Percentiles rank a stretch among this genome's conserved stretches.
Evolutionary conservation across 306 rosid species (phyloP).

Genomic region (Glycine latifolia): DNA sequence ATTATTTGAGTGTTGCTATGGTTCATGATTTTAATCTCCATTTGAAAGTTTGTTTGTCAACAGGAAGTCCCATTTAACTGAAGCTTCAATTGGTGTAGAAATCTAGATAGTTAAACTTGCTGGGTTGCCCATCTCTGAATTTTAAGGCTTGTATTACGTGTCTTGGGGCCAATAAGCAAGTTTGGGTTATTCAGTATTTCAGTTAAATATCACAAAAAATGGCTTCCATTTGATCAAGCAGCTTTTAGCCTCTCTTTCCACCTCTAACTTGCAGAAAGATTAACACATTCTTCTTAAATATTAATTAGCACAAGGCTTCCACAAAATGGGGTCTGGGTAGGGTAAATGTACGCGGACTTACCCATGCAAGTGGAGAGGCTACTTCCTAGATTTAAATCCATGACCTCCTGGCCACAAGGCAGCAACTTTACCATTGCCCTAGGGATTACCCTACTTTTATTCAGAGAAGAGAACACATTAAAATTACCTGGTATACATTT

Average conservation of each 20-base stretch:
- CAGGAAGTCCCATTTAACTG: background rate
- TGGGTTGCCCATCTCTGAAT: slow-evolving; percentile 31
- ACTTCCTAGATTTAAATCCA: background rate
- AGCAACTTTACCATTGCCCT: background rate
- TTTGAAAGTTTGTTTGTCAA: slow-evolving; percentile 20
- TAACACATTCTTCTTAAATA: background rate
- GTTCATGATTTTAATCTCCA: slow-evolving; percentile 26
- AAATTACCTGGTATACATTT: background rate
- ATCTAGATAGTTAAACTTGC: slow-evolving; percentile 34
- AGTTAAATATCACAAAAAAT: background rate
- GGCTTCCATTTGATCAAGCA: background rate
- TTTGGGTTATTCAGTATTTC: background rate
- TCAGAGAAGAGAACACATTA: slow-evolving; percentile 29
- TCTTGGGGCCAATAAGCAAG: background rate
- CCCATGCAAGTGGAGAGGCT: background rate
- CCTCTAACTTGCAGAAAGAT: slow-evolving; percentile 9
- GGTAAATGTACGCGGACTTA: background rate
- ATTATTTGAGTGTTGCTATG: slow-evolving; percentile 39
- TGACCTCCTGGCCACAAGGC: background rate
- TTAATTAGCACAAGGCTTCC: background rate
- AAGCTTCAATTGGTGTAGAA: slow-evolving; percentile 29
- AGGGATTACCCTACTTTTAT: background rate
- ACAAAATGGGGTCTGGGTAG: background rate
- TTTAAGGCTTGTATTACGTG: slow-evolving; percentile 17
- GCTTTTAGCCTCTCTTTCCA: slow-evolving; percentile 10